phyloP scores from a whole-genome alignment of 2,329 filamentous ascomycete genomes.

The Pseudogymnoascus sp. region DNA sequence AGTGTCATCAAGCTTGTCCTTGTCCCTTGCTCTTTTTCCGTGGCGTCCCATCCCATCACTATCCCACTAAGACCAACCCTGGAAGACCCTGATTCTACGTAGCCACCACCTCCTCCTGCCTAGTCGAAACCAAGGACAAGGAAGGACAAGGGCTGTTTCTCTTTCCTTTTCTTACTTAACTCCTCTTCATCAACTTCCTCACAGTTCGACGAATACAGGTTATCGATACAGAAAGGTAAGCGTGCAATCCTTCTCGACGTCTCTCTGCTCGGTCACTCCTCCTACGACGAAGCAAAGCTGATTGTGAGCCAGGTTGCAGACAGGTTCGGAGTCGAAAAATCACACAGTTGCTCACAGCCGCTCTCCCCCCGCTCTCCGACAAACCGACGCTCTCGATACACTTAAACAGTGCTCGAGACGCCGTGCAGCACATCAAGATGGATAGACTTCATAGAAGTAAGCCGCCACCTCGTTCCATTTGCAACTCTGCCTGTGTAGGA shows the following conservation, averaged over 20 bases:
- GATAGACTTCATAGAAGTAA: conserved; percentile 9
- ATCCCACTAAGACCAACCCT: background rate
- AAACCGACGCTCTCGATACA: background rate
- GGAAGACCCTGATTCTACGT: background rate
- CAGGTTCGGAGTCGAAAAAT: background rate
- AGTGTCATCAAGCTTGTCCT: background rate
- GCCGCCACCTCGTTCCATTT: background rate
- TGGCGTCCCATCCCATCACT: background rate
- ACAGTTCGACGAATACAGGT: background rate
- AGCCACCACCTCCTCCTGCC: background rate
- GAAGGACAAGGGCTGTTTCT: background rate
- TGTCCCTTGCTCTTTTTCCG: background rate
- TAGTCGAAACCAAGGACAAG: conserved; percentile 2
- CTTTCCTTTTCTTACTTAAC: background rate
- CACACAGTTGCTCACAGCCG: background rate
- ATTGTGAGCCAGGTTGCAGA: background rate
- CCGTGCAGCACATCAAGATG: background rate
- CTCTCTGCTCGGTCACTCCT: background rate
- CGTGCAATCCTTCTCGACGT: background rate
- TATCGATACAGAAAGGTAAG: background rate
- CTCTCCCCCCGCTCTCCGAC: background rate
- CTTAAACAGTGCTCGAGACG: background rate
- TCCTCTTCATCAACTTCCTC: background rate
- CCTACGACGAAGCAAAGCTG: background rate
- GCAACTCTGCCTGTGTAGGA: background rate